These are phyloP conservation scores for Solanum piurae DNA, from an alignment of 257 asterid genomes.

Conservation along the genomic window DNA sequence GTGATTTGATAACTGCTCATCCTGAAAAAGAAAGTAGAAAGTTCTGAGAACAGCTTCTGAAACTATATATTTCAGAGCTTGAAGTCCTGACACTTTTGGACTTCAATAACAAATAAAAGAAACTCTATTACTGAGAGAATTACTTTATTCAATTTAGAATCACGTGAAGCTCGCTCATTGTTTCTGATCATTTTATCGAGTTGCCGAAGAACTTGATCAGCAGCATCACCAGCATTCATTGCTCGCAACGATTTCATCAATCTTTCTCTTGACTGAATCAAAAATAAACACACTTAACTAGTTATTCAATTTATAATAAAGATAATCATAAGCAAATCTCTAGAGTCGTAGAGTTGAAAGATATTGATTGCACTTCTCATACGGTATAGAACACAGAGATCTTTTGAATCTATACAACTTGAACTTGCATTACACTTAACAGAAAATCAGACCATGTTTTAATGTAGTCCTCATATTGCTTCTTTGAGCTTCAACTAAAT, in stretches of 20 bases:
- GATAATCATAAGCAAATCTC: not conserved
- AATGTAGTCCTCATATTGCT: not conserved
- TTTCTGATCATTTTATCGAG: constrained; percentile 74
- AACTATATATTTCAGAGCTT: not conserved
- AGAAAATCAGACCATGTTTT: not conserved
- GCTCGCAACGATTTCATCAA: constrained; percentile 72
- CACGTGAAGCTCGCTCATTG: constrained; percentile 78
- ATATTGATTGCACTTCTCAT: not conserved
- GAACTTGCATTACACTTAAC: not conserved
- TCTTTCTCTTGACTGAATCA: constrained; percentile 71
- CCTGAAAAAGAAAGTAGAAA: constrained; percentile 34
- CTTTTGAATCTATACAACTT: not conserved
- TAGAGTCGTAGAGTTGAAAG: not conserved
- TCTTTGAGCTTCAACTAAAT: not conserved
- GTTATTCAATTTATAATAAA: not conserved
- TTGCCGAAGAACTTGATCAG: constrained; percentile 90
- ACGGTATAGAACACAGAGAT: not conserved
- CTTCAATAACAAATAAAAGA: not conserved
- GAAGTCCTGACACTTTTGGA: not conserved
- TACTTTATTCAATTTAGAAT: constrained; percentile 69
- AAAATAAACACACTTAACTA: not conserved
- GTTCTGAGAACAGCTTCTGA: constrained; percentile 4
- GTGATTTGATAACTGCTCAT: constrained; percentile 49
- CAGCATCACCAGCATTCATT: constrained; percentile 98
- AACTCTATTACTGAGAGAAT: not conserved